These are phyloP conservation scores for Volvox carteri DNA, from an alignment of 163 green algal species.

Conservation along the genomic window DNA sequence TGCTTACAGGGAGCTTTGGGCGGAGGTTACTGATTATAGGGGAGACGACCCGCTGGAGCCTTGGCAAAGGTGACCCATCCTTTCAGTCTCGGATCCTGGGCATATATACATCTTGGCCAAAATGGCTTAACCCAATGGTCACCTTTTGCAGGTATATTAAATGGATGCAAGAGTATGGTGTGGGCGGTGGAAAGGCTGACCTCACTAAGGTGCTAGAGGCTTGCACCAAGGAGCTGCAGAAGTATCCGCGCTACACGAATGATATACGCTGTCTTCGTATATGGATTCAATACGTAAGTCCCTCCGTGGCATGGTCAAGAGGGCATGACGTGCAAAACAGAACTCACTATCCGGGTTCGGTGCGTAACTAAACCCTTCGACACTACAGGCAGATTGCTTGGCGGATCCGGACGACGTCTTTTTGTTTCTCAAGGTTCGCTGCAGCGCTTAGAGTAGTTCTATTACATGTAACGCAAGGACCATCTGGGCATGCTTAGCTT, in stretches of 20 bases:
- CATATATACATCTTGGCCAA: background rate
- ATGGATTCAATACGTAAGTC: conserved; percentile 96
- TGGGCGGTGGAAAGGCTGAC: conserved; percentile 82
- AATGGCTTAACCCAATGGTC: background rate
- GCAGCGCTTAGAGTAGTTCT: background rate
- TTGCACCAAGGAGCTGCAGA: conserved; percentile 86
- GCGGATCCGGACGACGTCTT: conserved; percentile 94
- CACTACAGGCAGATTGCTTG: conserved; percentile 87
- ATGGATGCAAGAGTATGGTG: conserved; percentile 89
- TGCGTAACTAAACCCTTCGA: background rate
- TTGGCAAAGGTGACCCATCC: conserved; percentile 78
- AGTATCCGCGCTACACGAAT: conserved; percentile 77
- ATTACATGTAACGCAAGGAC: background rate
- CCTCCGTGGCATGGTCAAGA: background rate
- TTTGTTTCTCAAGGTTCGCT: conserved; percentile 80
- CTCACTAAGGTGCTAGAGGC: conserved; percentile 90
- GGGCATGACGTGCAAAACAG: background rate
- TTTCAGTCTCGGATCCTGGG: background rate
- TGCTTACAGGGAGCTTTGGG: conserved; percentile 71
- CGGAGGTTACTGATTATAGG: conserved; percentile 78
- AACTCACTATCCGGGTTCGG: background rate
- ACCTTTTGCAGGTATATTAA: conserved; percentile 87
- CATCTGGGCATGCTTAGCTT: background rate
- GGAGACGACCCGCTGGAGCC: conserved; percentile 86
- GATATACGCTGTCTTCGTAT: conserved; percentile 95